phyloP scores from a whole-genome alignment of 2,329 filamentous ascomycete genomes.

The Lecanosticta acicola region DNA sequence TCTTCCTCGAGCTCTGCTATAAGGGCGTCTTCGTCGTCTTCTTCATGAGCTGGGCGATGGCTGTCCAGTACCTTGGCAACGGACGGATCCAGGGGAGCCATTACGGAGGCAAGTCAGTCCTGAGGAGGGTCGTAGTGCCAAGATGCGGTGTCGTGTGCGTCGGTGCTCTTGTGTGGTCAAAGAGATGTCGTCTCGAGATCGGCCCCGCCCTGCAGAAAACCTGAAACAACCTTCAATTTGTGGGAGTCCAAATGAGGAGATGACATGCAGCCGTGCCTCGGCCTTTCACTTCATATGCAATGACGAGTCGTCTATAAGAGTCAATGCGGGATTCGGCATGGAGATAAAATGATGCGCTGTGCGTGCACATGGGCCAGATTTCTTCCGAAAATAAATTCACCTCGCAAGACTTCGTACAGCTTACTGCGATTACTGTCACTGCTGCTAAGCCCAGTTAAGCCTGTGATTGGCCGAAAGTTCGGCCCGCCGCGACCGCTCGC shows the following conservation, averaged over 20 bases:
- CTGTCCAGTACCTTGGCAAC: slow-evolving; percentile 48
- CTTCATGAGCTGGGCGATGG: slow-evolving; percentile 38
- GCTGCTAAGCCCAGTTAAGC: too few species aligned
- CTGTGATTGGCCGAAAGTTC: too few species aligned
- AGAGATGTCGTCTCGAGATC: slow-evolving; percentile 2
- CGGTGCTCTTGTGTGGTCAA: not conserved
- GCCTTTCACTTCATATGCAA: not conserved
- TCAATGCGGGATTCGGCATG: too few species aligned
- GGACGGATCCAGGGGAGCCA: slow-evolving; percentile 40
- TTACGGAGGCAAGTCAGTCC: slow-evolving; percentile 3
- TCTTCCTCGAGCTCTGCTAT: slow-evolving; percentile 53
- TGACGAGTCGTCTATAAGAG: not conserved
- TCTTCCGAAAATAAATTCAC: not conserved
- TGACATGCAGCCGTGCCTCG: not conserved
- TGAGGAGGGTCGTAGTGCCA: not conserved
- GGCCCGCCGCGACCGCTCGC: too few species aligned
- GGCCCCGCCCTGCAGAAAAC: not conserved
- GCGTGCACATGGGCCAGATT: too few species aligned
- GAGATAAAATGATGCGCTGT: too few species aligned
- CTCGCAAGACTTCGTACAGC: too few species aligned
- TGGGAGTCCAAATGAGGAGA: not conserved
- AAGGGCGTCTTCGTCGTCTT: slow-evolving; percentile 56
- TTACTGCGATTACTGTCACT: too few species aligned
- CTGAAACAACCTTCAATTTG: not conserved
- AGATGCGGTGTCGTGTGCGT: not conserved